These are phyloP conservation scores for Eucalyptus camaldulensis DNA, from an alignment of 345 rosid genomes.

Conservation along the genomic window DNA sequence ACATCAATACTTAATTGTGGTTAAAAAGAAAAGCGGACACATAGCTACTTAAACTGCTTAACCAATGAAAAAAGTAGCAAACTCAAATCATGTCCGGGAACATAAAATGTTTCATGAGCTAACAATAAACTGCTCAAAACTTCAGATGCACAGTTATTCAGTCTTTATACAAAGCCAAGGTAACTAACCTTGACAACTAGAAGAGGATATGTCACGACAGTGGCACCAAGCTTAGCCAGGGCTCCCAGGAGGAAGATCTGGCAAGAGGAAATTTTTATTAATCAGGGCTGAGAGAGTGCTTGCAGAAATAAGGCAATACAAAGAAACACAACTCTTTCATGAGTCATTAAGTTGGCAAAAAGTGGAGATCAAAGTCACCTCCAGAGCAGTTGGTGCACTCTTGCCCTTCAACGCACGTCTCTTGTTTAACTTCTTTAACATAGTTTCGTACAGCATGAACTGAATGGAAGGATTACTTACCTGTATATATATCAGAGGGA, in stretches of 20 bases:
- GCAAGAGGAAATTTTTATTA: not conserved
- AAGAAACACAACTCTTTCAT: not conserved
- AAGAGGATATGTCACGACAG: conserved; percentile 89
- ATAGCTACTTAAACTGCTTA: not conserved
- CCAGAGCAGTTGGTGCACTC: conserved; percentile 54
- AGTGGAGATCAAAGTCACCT: conserved; percentile 35
- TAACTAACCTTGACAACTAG: conserved; percentile 71
- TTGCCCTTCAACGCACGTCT: conserved; percentile 37
- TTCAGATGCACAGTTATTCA: not conserved
- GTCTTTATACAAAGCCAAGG: not conserved
- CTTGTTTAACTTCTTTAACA: conserved; percentile 76
- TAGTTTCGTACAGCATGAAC: conserved; percentile 93
- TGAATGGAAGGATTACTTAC: conserved; percentile 98
- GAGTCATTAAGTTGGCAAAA: not conserved
- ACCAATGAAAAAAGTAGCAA: not conserved
- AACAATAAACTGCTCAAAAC: not conserved
- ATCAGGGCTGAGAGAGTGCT: not conserved
- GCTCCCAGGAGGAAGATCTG: conserved; percentile 95
- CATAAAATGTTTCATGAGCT: not conserved
- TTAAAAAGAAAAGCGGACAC: not conserved
- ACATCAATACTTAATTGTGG: not conserved
- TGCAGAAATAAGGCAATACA: not conserved
- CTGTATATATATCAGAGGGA: conserved; percentile 20
- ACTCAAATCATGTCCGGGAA: not conserved
- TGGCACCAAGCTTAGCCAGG: conserved; percentile 96